phyloP scores from a whole-genome alignment of 2,329 filamentous ascomycete genomes.

The Lecanicillium sp. region DNA sequence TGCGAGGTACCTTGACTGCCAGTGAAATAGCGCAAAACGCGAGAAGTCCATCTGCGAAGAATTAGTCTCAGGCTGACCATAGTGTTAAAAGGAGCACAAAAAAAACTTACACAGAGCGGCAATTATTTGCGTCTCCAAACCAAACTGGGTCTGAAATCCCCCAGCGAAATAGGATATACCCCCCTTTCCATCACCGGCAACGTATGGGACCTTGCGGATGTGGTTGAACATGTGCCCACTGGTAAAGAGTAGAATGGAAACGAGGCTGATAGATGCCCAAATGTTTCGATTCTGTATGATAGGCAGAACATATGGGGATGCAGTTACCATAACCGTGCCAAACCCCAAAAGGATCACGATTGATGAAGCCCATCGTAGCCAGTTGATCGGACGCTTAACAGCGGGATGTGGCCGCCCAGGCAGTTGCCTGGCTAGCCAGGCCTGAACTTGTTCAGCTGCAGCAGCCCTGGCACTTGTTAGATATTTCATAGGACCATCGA shows the following conservation, averaged over 20 bases:
- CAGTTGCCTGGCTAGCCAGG: constrained; percentile 72
- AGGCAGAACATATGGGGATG: constrained; percentile 72
- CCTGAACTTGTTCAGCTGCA: constrained; percentile 68
- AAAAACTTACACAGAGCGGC: constrained; percentile 90
- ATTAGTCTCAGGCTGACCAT: no score
- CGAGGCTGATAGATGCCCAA: constrained; percentile 85
- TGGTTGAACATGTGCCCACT: constrained; percentile 99
- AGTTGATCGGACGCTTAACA: constrained; percentile 84
- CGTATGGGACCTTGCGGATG: constrained; percentile 92
- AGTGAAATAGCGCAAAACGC: constrained; percentile 89
- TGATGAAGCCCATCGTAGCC: constrained; percentile 61
- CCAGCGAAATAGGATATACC: constrained; percentile 84
- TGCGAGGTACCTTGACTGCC: constrained; percentile 85
- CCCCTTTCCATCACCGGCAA: constrained; percentile 74
- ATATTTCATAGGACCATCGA: background rate
- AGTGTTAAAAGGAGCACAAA: no score
- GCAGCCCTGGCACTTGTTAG: constrained; percentile 46
- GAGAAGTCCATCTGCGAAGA: constrained; percentile 55
- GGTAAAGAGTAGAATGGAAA: constrained; percentile 85
- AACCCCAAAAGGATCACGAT: constrained; percentile 62
- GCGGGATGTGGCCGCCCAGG: constrained; percentile 69
- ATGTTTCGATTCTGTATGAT: constrained; percentile 84
- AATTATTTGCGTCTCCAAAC: constrained; percentile 90
- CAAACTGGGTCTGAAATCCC: constrained; percentile 90
- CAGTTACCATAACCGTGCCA: constrained; percentile 60